Base-by-base conservation (phyloP, 140 eudicot genomes). In the Senecio squalidus region DNA sequence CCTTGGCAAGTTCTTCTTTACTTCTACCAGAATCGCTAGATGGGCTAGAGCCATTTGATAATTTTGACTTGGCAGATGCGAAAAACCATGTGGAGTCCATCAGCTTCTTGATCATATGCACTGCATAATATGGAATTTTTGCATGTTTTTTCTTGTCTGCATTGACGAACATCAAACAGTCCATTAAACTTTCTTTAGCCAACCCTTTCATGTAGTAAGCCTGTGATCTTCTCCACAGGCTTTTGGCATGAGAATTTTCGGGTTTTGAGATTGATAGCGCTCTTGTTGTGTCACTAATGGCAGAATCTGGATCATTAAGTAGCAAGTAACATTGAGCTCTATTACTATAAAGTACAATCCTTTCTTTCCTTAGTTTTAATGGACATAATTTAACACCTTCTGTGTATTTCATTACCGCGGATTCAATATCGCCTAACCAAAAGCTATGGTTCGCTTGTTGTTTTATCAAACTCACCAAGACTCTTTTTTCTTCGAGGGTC, bases 181-280 rank as follows among this genome's bases (percentile, higher is more conserved):
- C 97, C 97, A 90, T 85, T 62, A 90, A 83, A 68, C 97, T 90
- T 73, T 85, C 97, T 62, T 78, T 86, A 43, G 95, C 84, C 75
- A 80, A 50, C 44, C 97, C 97, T 72, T 85, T 85, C 79, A 83
- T 74, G 58, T 90, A 89, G 56, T 85, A 90, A 28, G 97, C 97
- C 63, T 90, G 95, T 61, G 97, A 85, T 74, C 97, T 82, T 62
- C 88, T 80, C 97, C 97, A 90, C 15, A 90, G 74, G 64, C 95
- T 83, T 63, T 80, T 90, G 23, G 70, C 64, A 55, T 90, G 97
- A 51, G 94, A 86, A 31, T 90, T 85, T 13, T 74, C 60, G 15
- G 95, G 95, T 16, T 51, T 65, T 5, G 86, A 67, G 29, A 90
- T 83, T 41, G 81, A 90, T 55, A 90, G 86, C 58, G 95, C 95